Percentiles rank a stretch among this genome's conserved stretches.
Conservation (phyloP, 495 filamentous ascomycete genomes). For the Lepidopterella palustris region DNA sequence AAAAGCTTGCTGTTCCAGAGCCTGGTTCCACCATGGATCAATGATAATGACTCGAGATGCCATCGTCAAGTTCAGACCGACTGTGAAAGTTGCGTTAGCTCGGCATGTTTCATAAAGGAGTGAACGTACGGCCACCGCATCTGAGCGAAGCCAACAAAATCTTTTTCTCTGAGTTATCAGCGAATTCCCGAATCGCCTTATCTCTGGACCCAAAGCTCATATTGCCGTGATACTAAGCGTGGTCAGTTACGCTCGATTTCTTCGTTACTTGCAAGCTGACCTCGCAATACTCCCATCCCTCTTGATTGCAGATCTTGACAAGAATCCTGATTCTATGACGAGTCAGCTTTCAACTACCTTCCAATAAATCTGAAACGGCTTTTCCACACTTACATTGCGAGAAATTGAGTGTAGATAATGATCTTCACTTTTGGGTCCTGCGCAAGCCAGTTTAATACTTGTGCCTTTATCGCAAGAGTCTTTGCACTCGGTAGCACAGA, state of each 20-base stretch:
- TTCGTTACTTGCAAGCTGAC: conserved; percentile 13
- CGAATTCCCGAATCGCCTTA: conserved; percentile 31
- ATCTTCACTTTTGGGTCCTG: conserved; percentile 35
- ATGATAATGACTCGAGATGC: conserved; percentile 40
- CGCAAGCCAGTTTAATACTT: conserved; percentile 35
- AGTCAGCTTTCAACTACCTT: not conserved
- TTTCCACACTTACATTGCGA: conserved; percentile 19
- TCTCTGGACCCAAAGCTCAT: conserved; percentile 28
- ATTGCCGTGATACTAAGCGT: conserved; percentile 29
- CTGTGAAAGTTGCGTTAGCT: conserved; percentile 6
- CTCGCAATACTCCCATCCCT: conserved; percentile 26
- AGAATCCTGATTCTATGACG: conserved; percentile 29
- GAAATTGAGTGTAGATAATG: conserved; percentile 39
- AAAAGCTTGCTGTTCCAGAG: conserved; percentile 48
- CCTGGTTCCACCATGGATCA: conserved; percentile 42
- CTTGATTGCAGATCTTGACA: conserved; percentile 28
- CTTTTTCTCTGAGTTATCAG: conserved; percentile 17
- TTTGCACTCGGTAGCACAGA: conserved; percentile 36
- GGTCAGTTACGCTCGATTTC: not conserved
- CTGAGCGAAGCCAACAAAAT: conserved; percentile 36
- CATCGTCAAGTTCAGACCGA: conserved; percentile 39
- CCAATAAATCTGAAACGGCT: not conserved
- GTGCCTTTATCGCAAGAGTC: conserved; percentile 35
- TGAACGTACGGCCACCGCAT: conserved; percentile 31
- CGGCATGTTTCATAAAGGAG: not conserved